These are phyloP conservation scores for Hygrocybe punicea DNA, from an alignment of 768 basidiomycete species.

Conservation along the genomic window DNA sequence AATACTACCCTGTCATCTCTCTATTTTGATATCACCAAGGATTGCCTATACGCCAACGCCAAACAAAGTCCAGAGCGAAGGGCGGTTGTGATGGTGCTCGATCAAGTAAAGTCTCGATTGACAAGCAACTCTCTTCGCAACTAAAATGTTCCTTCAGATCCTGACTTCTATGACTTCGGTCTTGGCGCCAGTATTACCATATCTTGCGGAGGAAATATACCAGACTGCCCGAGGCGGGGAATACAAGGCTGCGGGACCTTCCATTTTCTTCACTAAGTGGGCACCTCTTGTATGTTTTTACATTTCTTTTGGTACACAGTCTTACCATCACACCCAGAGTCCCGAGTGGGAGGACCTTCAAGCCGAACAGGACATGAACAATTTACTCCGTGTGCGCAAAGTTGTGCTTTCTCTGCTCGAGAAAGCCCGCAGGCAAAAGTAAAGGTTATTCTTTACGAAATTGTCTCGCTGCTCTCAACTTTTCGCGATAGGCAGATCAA, in stretches of 20 bases:
- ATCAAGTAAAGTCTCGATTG: slow-evolving; percentile 48
- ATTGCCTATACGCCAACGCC: slow-evolving; percentile 76
- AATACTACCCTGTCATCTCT: slow-evolving; percentile 83
- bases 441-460: background rate
- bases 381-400: slow-evolving; percentile 57
- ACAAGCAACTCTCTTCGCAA: background rate
- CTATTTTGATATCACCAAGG: slow-evolving; percentile 92
- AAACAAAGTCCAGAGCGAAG: slow-evolving; percentile 51
- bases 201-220: slow-evolving; percentile 87
- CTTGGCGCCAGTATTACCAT: slow-evolving; percentile 83
- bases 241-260: slow-evolving; percentile 35
- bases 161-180: slow-evolving; percentile 64
- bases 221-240: slow-evolving; percentile 29
- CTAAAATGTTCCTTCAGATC: slow-evolving; percentile 44
- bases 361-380: slow-evolving; percentile 60
- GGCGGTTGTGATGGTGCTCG: slow-evolving; percentile 66
- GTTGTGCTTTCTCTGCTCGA: slow-evolving; percentile 69
- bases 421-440: slow-evolving; percentile 74
- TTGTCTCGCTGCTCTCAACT: background rate
- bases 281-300: slow-evolving; percentile 51
- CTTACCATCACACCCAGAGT: slow-evolving; percentile 36
- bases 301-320: background rate
- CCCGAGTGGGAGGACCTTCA: slow-evolving; percentile 58
- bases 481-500: slow-evolving; percentile 53
- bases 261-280: slow-evolving; percentile 77